Evolutionary conservation across 176 grass and related monocot species (phyloP), one percentile per base, ranked within the genome.

Genomic region (Lolium perenne): DNA sequence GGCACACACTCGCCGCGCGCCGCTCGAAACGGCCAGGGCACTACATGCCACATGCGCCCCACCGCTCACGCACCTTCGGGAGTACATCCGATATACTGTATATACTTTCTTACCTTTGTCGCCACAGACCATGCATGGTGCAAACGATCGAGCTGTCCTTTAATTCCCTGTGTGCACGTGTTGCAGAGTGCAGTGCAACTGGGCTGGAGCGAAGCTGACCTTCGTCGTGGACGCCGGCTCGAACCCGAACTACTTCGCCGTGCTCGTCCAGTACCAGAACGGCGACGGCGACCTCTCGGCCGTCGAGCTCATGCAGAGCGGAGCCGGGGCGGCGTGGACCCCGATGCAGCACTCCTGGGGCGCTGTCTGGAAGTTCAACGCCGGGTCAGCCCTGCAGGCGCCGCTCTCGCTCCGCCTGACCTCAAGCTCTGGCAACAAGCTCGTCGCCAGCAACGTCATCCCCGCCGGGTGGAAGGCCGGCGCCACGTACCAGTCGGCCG

Each of bases 211-310:
- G 6, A 16, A 87, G 59, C 62, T 95, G 21, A 83, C 88, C 15
- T 95, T 95, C 60, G 46, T 80, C 3, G 90, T 95, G 3, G 88
- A 95, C 23, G 71, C 83, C 10, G 90, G 93, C 74, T 95, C 93
- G 14, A 95, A 95, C 85, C 90, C 85, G 11, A 40, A 82, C 69
- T 95, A 95, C 90, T 84, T 95, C 16, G 93, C 90, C 6, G 90
- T 95, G 5, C 80, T 92, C 13, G 41, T 90, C 18, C 76, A 92
- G 82, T 95, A 88, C 76, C 68, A 87, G 68, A 78, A 79, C 43
- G 88, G 90, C 10, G 93, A 95, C 50, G 88, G 90, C 20, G 82
- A 86, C 78, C 90, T 95, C 51, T 82, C 90, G 1, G 87, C 21
- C 4, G 79, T 95, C 4, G 91, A 87, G 1, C 68, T 95, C 48